Base-by-base conservation (phyloP, 177 flowering plant species). In the Telopea speciosissima region DNA sequence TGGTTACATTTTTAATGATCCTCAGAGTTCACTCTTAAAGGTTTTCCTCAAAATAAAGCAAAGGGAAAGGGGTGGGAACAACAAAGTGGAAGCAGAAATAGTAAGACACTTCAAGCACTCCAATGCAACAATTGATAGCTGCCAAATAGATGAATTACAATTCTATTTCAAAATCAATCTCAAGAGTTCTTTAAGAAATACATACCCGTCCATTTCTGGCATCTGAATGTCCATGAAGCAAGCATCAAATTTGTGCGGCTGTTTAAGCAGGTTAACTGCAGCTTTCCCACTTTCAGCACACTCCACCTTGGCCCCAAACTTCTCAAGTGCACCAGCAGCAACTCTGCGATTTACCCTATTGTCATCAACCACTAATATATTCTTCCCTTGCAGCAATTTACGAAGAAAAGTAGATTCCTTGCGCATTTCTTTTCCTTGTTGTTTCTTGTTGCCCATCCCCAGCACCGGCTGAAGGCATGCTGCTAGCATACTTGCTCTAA, bases 121-220 rank as follows among this genome's bases (percentile, higher is more conserved):
- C 1, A 44, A 9, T 44, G 49, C 17, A 49, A 49, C 54, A 12
- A 49, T 11, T 49, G 54, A 13, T 12, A 49, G 8, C 54, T 49
- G 17, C 5, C 3, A 49, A 49, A 49, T 0, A 49, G 19, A 13
- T 5, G 19, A 12, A 49, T 12, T 0, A 49, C 54, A 0, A 13
- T 1, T 49, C 17, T 21, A 63, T 26, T 26, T 17, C 13, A 68
- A 19, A 40, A 66, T 24, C 62, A 64, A 45, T 16, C 4, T 52
- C n/a, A 14, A 36, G 52, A 67, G 7, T 8, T 52, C 54, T 28
- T 17, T 36, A 8, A 36, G 40, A 36, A 25, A 60, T 10, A 77
- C 91, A 62, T 85, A 93, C 97, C 98, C 98, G 71, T 93, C 98
- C 98, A 93, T 93, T 79, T 91, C 96, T 16, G 98, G 98, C 98